These are phyloP conservation scores for Tricholoma bakamatsutake DNA, from an alignment of 768 basidiomycete species.

Conservation along the genomic window DNA sequence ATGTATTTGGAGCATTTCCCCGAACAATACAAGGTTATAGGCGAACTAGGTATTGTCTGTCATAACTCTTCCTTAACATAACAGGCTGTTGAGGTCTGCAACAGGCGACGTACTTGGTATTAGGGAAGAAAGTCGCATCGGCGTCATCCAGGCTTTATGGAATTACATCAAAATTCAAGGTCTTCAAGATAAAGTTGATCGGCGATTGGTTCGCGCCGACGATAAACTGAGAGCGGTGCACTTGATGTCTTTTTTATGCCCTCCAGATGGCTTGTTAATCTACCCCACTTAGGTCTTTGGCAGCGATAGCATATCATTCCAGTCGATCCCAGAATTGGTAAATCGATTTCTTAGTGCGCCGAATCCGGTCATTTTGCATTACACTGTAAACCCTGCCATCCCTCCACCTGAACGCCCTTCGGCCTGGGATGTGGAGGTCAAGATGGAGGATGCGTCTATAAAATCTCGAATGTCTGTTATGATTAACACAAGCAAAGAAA, in stretches of 20 bases:
- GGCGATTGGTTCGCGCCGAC: constrained; percentile 64
- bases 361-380: constrained; percentile 78
- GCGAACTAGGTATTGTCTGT: constrained; percentile 60
- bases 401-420: constrained; percentile 64
- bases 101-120: constrained; percentile 64
- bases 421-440: constrained; percentile 87
- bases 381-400: constrained; percentile 57
- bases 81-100: constrained; percentile 5
- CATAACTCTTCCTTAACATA: neutral
- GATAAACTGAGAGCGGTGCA: constrained; percentile 59
- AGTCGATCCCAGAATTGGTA: constrained; percentile 77
- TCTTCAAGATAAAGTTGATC: constrained; percentile 78
- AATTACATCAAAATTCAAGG: constrained; percentile 84
- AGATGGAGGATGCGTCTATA: constrained; percentile 71
- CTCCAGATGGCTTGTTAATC: neutral
- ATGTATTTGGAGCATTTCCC: constrained; percentile 84
- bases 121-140: constrained; percentile 79
- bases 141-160: constrained; percentile 82
- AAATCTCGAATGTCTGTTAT: constrained; percentile 77
- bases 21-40: constrained; percentile 74
- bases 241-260: neutral
- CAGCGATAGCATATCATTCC: constrained; percentile 65
- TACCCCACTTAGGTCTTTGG: constrained; percentile 53
- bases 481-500: constrained; percentile 64
- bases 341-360: constrained; percentile 74